A percentile compares a stretch with the other conserved stretches of the same genome.
phyloP scores from a whole-genome alignment of 2,329 filamentous ascomycete species.

The Endocalyx cinctus region DNA sequence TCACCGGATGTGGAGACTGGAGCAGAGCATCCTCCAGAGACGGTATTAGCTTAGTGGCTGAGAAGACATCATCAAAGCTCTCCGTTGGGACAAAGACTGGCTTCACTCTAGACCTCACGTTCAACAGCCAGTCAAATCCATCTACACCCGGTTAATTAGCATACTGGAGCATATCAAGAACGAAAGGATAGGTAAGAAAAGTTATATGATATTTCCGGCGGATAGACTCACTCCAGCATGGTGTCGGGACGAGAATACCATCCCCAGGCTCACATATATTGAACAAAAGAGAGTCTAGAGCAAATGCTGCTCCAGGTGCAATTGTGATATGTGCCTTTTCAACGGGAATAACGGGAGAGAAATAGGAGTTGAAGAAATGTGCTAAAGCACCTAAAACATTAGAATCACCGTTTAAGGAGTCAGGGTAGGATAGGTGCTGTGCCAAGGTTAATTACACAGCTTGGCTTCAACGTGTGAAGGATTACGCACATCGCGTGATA shows the following conservation, averaged over 20 bases:
- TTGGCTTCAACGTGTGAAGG: neutral
- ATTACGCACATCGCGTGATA: conserved; percentile 1
- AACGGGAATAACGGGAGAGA: conserved; percentile 3
- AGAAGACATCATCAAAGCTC: conserved; percentile 4
- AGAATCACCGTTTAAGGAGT: conserved; percentile 7
- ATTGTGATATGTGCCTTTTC: conserved; percentile 2
- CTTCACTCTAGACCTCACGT: conserved; percentile 4
- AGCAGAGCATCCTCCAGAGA: conserved; percentile 1
- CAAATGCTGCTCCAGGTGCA: conserved; percentile 5
- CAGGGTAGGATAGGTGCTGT: conserved; percentile 13
- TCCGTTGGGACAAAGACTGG: neutral
- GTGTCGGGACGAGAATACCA: conserved; percentile 24
- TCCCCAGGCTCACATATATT: conserved; percentile 30
- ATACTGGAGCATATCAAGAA: too few relatives aligned
- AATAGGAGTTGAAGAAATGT: conserved; percentile 9
- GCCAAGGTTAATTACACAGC: neutral
- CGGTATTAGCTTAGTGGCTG: neutral
- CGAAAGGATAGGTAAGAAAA: too few relatives aligned
- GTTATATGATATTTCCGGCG: too few relatives aligned
- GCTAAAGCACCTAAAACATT: conserved; percentile 5
- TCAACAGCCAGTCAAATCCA: conserved; percentile 8
- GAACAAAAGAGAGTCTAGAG: conserved; percentile 22
- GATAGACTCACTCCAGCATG: conserved; percentile 27
- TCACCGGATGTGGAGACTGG: conserved; percentile 5
- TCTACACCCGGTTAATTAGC: too few relatives aligned